phyloP scores from a whole-genome alignment of 805 yeast species.

The Starmerella sirachaensis region DNA sequence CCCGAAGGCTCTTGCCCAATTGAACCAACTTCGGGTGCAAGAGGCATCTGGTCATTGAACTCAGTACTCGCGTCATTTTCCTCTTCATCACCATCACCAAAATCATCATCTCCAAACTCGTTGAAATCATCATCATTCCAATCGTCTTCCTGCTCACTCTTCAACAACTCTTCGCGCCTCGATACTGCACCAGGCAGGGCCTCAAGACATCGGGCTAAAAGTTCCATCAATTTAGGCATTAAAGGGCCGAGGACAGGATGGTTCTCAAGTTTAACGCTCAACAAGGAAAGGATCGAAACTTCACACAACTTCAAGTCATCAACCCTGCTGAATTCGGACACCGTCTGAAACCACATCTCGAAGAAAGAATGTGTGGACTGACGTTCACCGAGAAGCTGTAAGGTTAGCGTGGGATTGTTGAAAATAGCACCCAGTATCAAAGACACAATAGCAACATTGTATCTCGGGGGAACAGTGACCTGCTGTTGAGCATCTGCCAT shows the following conservation, averaged over 20 bases:
- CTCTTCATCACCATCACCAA: slow-evolving; percentile 30
- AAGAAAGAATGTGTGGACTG: slow-evolving; percentile 42
- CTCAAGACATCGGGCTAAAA: slow-evolving; percentile 41
- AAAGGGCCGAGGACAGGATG: slow-evolving; percentile 28
- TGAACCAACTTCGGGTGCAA: background rate
- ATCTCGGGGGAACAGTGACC: slow-evolving; percentile 27
- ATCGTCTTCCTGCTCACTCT: slow-evolving; percentile 35
- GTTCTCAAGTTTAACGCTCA: slow-evolving; percentile 28
- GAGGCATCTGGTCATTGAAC: slow-evolving; percentile 4
- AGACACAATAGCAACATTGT: slow-evolving; percentile 43
- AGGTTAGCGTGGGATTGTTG: slow-evolving; percentile 44
- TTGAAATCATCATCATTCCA: slow-evolving; percentile 30
- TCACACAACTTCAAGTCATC: slow-evolving; percentile 69
- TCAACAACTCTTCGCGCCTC: slow-evolving; percentile 50
- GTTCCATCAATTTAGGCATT: slow-evolving; percentile 38
- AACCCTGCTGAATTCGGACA: slow-evolving; percentile 51
- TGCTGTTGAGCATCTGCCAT: slow-evolving; percentile 7
- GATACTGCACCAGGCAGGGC: slow-evolving; percentile 63
- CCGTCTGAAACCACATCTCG: slow-evolving; percentile 50
- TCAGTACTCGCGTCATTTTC: slow-evolving; percentile 10
- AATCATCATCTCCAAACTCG: slow-evolving; percentile 24
- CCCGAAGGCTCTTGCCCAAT: too few species aligned
- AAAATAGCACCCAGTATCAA: slow-evolving; percentile 53
- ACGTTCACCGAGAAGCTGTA: slow-evolving; percentile 38
- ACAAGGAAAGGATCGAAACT: slow-evolving; percentile 50